Evolutionary conservation across 2,329 filamentous ascomycete species (phyloP).

Genomic region (Cercospora brassicicola): DNA sequence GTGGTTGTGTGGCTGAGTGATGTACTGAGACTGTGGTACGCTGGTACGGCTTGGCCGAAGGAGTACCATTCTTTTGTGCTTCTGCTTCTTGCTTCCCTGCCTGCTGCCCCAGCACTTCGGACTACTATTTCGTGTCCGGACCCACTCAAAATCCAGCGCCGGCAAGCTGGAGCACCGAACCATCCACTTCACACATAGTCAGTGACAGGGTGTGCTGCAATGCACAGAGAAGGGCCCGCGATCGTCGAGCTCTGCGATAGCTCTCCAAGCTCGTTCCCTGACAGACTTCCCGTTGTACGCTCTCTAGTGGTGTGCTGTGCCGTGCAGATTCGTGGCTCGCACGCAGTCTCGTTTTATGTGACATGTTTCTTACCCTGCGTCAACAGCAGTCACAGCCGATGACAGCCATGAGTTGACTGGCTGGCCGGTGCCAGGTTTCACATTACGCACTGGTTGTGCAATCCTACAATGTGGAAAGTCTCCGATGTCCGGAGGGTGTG

Average conservation of each 20-base stretch:
- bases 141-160: neutral
- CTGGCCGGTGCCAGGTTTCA: neutral
- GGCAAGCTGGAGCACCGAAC: neutral
- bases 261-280: neutral
- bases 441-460: neutral
- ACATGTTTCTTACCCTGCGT: neutral
- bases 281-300: neutral
- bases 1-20: neutral
- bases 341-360: neutral
- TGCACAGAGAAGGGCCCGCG: neutral
- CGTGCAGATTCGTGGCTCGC: neutral
- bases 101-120: neutral
- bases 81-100: neutral
- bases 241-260: neutral
- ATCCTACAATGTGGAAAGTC: neutral
- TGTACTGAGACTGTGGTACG: constrained; percentile 2
- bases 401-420: neutral
- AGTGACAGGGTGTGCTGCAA: neutral
- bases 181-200: neutral
- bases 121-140: neutral
- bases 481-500: neutral
- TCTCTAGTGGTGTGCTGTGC: neutral
- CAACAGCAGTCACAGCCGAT: neutral
- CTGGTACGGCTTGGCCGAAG: neutral
- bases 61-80: neutral